A percentile compares a stretch with the other conserved stretches of the same genome.
Conservation (phyloP, 371 early-diverging fungal species). For the Hamiltosporidium tvaerminnensis region DNA sequence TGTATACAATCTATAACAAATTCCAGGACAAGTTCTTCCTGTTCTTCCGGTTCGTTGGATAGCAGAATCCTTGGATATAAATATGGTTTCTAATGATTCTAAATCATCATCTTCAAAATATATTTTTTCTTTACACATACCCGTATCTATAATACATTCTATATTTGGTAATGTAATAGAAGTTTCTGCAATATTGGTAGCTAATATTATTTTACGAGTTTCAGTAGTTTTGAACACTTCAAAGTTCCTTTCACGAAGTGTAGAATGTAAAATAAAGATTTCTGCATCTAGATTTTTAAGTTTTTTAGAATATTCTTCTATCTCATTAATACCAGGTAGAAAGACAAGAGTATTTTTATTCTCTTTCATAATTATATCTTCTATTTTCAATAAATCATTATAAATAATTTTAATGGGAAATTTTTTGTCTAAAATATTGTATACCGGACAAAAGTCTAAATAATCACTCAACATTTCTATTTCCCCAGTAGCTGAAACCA, state of each 20-base stretch:
- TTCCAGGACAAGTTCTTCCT: constrained; percentile 48
- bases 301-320: constrained; percentile 13
- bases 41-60: constrained; percentile 53
- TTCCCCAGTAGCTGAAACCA: not conserved
- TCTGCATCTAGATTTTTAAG: not conserved
- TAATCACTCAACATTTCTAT: not conserved
- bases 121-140: constrained; percentile 65
- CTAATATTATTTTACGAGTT: constrained; percentile 40
- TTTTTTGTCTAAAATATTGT: not conserved
- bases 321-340: constrained; percentile 48
- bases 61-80: constrained; percentile 51
- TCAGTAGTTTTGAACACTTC: no score
- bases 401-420: not conserved
- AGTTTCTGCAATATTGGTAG: constrained; percentile 95
- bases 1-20: constrained; percentile 54
- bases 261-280: not conserved
- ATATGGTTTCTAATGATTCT: constrained; percentile 36
- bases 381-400: not conserved
- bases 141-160: constrained; percentile 86
- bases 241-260: not conserved
- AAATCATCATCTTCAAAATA: constrained; percentile 17
- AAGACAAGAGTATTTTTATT: constrained; percentile 47
- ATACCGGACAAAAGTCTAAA: not conserved
- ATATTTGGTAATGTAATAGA: constrained; percentile 87
- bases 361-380: not conserved